phyloP scores from a whole-genome alignment of 495 filamentous ascomycete genomes.

The Lentithecium fluviatile region DNA sequence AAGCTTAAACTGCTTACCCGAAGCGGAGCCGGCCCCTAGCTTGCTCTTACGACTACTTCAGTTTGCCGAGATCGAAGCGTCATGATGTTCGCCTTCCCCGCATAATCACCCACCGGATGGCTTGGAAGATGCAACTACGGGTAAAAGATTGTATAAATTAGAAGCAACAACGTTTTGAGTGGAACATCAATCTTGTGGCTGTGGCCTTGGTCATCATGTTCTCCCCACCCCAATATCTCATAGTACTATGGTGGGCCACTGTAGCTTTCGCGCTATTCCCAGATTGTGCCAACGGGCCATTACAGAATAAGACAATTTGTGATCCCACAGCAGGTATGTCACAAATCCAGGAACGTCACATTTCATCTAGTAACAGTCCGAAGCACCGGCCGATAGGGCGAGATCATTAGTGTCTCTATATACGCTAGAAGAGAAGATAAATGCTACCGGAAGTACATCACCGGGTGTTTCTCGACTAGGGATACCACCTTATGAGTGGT shows the following conservation, averaged over 20 bases:
- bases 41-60: too few relatives aligned
- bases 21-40: too few relatives aligned
- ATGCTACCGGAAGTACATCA: constrained; percentile 55
- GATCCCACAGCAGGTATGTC: constrained; percentile 40
- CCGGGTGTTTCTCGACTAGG: constrained; percentile 59
- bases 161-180: too few relatives aligned
- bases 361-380: background rate
- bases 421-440: constrained; percentile 56
- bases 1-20: too few relatives aligned
- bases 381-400: constrained; percentile 44
- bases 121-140: too few relatives aligned
- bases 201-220: too few relatives aligned
- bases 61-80: background rate
- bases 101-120: background rate
- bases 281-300: constrained; percentile 40
- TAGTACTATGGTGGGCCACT: background rate
- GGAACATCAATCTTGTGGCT: too few relatives aligned
- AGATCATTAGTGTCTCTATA: constrained; percentile 44
- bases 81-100: background rate
- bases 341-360: background rate
- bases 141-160: too few relatives aligned
- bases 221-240: background rate
- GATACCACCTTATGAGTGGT: constrained; percentile 56
- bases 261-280: constrained; percentile 31
- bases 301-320: constrained; percentile 48